phyloP scores from a whole-genome alignment of 768 basidiomycete genomes.

The Lentinula guzmanii region DNA sequence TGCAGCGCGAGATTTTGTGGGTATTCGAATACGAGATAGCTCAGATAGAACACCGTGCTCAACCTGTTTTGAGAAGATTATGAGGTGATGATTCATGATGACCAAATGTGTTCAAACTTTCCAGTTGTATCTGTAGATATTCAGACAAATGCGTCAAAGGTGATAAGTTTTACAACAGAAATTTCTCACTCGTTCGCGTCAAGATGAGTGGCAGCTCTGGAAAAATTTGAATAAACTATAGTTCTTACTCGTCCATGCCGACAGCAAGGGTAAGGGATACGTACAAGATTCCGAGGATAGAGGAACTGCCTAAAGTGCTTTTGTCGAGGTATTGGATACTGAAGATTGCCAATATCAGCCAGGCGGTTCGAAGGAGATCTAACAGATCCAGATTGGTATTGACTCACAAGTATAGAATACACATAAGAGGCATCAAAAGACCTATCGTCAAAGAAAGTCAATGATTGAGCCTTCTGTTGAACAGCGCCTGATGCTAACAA shows the following conservation, averaged over 20 bases:
- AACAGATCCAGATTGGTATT: neutral
- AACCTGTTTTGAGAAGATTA: conserved; percentile 38
- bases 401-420: conserved; percentile 52
- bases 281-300: conserved; percentile 67
- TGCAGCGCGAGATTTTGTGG: conserved; percentile 71
- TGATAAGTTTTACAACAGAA: neutral
- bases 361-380: neutral
- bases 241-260: neutral
- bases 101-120: conserved; percentile 15
- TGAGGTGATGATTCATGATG: neutral
- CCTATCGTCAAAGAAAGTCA: neutral
- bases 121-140: conserved; percentile 55
- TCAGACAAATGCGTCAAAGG: neutral
- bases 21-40: conserved; percentile 66
- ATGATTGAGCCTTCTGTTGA: conserved; percentile 69
- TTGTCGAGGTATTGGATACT: conserved; percentile 80
- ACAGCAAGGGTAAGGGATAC: conserved; percentile 10
- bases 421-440: neutral
- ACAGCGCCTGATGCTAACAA: conserved; percentile 35
- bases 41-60: conserved; percentile 69
- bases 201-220: conserved; percentile 54
- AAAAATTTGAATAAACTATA: neutral
- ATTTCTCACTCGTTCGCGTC: conserved; percentile 54
- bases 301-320: conserved; percentile 58
- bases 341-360: neutral